A percentile compares a stretch with the other conserved stretches of the same genome.
Conservation (phyloP, 2,329 filamentous ascomycete genomes). For the Didymellaceae sp. region DNA sequence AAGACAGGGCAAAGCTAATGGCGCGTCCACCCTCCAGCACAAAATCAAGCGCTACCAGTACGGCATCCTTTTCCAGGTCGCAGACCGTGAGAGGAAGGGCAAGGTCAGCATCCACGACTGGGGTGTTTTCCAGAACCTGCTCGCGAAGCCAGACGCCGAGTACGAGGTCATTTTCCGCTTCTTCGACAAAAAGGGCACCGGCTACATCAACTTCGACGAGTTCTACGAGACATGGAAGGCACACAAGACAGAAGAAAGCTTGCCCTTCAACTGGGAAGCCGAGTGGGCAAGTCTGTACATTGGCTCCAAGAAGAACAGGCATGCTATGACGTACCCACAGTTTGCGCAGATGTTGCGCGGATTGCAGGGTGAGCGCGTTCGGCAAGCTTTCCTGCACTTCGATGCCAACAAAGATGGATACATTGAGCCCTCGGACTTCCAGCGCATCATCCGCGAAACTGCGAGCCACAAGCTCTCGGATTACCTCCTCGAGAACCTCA, state of each 20-base stretch:
- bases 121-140: conserved; percentile 91
- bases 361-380: conserved; percentile 91
- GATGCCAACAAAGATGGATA: conserved; percentile 93
- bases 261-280: conserved; percentile 96
- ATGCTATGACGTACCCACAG: conserved; percentile 92
- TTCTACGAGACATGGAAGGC: conserved; percentile 85
- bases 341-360: conserved; percentile 98
- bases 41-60: conserved; percentile 98
- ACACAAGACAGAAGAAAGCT: conserved; percentile 83
- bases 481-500: conserved; percentile 88
- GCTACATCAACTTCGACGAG: conserved; percentile 86
- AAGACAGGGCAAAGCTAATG: conserved; percentile 36
- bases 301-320: conserved; percentile 83
- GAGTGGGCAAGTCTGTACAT: conserved; percentile 97
- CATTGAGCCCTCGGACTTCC: conserved; percentile 94
- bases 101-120: conserved; percentile 83
- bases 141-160: conserved; percentile 93
- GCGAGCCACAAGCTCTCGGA: conserved; percentile 96
- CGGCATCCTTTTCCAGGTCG: conserved; percentile 88
- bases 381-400: conserved; percentile 91
- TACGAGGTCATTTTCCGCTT: conserved; percentile 98
- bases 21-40: conserved; percentile 66
- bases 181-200: conserved; percentile 85
- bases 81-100: conserved; percentile 77
- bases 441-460: conserved; percentile 93